These are phyloP conservation scores for Teratosphaeria destructans DNA, from an alignment of 2,329 filamentous ascomycete species.

Conservation along the genomic window DNA sequence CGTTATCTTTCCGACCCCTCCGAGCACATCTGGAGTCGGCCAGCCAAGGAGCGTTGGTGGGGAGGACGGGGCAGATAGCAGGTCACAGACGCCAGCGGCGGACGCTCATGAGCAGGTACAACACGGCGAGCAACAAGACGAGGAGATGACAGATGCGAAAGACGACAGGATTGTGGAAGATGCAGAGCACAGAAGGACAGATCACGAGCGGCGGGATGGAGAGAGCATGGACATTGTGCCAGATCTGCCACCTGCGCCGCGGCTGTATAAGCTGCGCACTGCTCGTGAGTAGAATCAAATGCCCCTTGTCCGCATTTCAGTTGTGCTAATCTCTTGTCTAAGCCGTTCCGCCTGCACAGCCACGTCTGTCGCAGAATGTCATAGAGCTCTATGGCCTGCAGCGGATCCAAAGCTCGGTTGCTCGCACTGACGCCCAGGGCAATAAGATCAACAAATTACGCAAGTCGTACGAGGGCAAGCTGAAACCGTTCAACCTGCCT, in stretches of 20 bases:
- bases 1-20: constrained; percentile 29
- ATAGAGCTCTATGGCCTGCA: constrained; percentile 49
- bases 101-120: constrained; percentile 13
- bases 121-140: constrained; percentile 32
- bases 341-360: constrained; percentile 37
- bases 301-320: not conserved
- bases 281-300: constrained; percentile 22
- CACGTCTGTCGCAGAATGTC: constrained; percentile 49
- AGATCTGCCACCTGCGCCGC: constrained; percentile 4
- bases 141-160: constrained; percentile 28
- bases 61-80: constrained; percentile 15
- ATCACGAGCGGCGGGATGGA: constrained; percentile 36
- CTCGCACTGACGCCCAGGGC: constrained; percentile 49
- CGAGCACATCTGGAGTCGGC: constrained; percentile 28
- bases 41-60: constrained; percentile 16
- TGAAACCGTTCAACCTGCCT: constrained; percentile 38
- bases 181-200: constrained; percentile 31
- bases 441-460: constrained; percentile 55
- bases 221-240: constrained; percentile 2
- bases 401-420: constrained; percentile 47
- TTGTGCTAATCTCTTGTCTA: constrained; percentile 5
- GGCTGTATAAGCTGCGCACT: constrained; percentile 19
- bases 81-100: constrained; percentile 16
- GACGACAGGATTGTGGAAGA: constrained; percentile 20
- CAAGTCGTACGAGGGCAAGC: constrained; percentile 45